Evolutionary conservation across 1,139 yeast species (phyloP).

Genomic region (Hyphopichia fennica): DNA sequence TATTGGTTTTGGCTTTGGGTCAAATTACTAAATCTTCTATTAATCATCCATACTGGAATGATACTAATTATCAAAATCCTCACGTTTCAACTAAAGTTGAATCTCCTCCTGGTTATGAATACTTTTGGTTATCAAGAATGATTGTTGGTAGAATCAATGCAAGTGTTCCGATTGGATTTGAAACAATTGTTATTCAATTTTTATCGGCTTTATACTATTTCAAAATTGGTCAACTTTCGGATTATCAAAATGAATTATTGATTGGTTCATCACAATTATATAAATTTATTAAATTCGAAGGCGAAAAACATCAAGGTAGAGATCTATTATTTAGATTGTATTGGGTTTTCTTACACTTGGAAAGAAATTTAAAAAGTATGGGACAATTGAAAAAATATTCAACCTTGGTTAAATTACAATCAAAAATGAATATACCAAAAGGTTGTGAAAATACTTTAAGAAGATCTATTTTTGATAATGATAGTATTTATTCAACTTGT

Average conservation of each 20-base stretch:
- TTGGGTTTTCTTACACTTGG: background rate
- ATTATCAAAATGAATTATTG: background rate
- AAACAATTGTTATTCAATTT: background rate
- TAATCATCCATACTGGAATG: background rate
- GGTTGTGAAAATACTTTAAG: background rate
- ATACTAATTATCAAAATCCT: background rate
- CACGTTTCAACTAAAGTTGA: background rate
- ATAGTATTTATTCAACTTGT: slow-evolving; percentile 1
- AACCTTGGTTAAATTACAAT: background rate
- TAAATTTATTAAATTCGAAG: background rate
- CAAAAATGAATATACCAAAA: slow-evolving; percentile 1
- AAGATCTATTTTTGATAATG: background rate
- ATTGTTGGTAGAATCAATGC: background rate
- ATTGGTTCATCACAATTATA: background rate
- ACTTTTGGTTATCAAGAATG: slow-evolving; percentile 1
- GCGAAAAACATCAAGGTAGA: background rate
- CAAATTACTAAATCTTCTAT: background rate
- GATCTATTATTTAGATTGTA: background rate
- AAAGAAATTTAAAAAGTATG: slow-evolving; percentile 1
- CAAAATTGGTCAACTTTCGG: background rate
- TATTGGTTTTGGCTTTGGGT: background rate
- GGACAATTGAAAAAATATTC: background rate
- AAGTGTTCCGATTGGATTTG: background rate
- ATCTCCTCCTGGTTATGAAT: slow-evolving; percentile 1
- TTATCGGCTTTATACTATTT: slow-evolving; percentile 1